Conservation (phyloP, 1,284 basidiomycete genomes). For the Ustilago cynodontis region DNA sequence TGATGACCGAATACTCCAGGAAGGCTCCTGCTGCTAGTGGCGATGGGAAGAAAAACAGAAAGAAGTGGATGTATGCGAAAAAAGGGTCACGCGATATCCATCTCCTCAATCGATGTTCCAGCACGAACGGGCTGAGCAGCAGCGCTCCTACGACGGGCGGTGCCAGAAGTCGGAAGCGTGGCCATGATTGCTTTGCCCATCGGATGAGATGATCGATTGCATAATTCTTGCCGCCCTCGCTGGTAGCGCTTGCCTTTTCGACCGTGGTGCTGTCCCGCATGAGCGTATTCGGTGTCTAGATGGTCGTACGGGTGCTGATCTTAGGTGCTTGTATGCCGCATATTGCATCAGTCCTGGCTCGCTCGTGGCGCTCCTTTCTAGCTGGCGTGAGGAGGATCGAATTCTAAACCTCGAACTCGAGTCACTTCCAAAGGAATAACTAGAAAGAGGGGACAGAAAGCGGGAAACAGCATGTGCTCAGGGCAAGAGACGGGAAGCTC, state of each 20-base stretch:
- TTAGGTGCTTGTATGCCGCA: constrained; percentile 1
- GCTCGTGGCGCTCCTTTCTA: neutral
- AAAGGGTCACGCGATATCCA: constrained; percentile 47
- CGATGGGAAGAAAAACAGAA: constrained; percentile 62
- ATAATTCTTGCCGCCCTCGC: neutral
- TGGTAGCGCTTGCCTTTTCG: neutral
- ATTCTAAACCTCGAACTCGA: too few species aligned
- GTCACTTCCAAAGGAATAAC: neutral
- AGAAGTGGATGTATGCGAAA: constrained; percentile 44
- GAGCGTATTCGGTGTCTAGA: neutral
- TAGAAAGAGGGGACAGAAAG: neutral
- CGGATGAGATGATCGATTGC: neutral
- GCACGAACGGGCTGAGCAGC: constrained; percentile 47
- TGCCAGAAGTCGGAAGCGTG: constrained; percentile 19
- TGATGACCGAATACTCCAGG: constrained; percentile 53
- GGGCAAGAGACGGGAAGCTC: neutral
- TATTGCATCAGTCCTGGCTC: neutral
- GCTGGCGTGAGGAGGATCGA: neutral
- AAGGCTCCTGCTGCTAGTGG: constrained; percentile 54
- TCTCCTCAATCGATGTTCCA: constrained; percentile 23
- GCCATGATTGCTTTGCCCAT: constrained; percentile 14
- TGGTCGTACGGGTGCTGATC: neutral
- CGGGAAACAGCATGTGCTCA: neutral
- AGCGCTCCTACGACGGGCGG: constrained; percentile 37
- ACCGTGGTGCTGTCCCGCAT: neutral